Percentiles rank a stretch among this genome's conserved stretches.
phyloP scores from a whole-genome alignment of 2,329 filamentous ascomycete species.

The Tolypocladium sp. region DNA sequence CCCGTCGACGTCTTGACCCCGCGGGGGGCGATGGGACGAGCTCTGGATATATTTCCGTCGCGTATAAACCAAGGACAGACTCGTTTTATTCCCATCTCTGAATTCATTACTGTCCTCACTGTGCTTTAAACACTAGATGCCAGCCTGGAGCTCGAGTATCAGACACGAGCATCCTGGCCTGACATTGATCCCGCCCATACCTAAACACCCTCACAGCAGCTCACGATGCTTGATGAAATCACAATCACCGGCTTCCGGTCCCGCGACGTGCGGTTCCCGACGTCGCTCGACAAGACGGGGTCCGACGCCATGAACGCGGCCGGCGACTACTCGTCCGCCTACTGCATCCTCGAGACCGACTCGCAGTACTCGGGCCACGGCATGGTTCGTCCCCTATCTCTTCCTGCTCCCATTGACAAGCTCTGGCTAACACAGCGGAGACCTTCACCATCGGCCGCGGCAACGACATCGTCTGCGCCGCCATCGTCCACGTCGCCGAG shows the following conservation, averaged over 20 bases:
- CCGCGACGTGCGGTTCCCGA: constrained; percentile 71
- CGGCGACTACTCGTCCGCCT: constrained; percentile 88
- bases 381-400: constrained; percentile 45
- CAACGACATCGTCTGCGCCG: constrained; percentile 85
- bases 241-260: constrained; percentile 66
- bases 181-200: background rate
- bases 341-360: constrained; percentile 83
- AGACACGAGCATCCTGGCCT: background rate
- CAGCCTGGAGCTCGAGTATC: background rate
- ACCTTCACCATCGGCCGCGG: constrained; percentile 82
- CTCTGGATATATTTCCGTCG: background rate
- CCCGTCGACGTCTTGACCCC: background rate
- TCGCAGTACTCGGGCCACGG: constrained; percentile 63
- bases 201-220: background rate
- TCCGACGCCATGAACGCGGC: constrained; percentile 96
- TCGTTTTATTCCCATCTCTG: background rate
- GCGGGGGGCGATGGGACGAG: background rate
- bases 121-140: background rate
- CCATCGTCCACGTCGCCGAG: constrained; percentile 69
- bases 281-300: constrained; percentile 92
- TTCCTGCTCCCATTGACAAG: background rate
- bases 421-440: constrained; percentile 17
- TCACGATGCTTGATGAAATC: constrained; percentile 32
- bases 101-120: background rate
- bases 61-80: background rate